Evolutionary conservation across 2,329 filamentous ascomycete species (phyloP).

Genomic region (Fusarium newnesense): DNA sequence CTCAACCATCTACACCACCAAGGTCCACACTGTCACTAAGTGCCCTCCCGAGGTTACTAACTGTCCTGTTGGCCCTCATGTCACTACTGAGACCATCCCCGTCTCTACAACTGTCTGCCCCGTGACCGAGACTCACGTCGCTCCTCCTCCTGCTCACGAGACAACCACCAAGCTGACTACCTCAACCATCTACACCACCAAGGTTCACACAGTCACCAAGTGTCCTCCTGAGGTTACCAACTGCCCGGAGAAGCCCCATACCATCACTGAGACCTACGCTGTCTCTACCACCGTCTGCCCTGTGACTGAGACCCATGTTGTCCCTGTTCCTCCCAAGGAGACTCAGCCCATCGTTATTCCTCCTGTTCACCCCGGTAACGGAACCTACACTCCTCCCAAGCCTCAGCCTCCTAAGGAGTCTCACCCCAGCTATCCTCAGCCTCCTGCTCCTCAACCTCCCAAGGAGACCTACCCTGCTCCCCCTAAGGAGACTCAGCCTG

Average conservation of each 20-base stretch:
- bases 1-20: conserved; percentile 33
- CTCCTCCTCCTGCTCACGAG: background rate
- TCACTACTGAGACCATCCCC: conserved; percentile 26
- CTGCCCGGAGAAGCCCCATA: conserved; percentile 29
- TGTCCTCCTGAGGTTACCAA: conserved; percentile 27
- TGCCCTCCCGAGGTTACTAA: conserved; percentile 17
- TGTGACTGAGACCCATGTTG: conserved; percentile 20
- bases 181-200: conserved; percentile 37
- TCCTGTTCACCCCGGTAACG: conserved; percentile 21
- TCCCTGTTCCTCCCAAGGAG: conserved; percentile 4
- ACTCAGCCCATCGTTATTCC: conserved; percentile 3
- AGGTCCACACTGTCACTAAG: conserved; percentile 23
- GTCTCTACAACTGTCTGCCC: conserved; percentile 29
- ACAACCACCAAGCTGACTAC: conserved; percentile 24
- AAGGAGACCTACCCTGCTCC: conserved; percentile 11
- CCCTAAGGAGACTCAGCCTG: background rate
- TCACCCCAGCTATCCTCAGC: background rate
- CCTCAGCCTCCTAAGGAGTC: conserved; percentile 23
- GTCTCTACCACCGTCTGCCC: conserved; percentile 37
- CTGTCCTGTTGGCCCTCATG: conserved; percentile 19
- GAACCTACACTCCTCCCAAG: conserved; percentile 24
- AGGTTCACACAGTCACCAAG: conserved; percentile 31
- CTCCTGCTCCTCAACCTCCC: conserved; percentile 1
- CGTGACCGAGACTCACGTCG: conserved; percentile 13
- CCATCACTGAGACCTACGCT: conserved; percentile 29